These are phyloP conservation scores for Andrographis paniculata DNA, from an alignment of 305 asterid species.

Conservation along the genomic window DNA sequence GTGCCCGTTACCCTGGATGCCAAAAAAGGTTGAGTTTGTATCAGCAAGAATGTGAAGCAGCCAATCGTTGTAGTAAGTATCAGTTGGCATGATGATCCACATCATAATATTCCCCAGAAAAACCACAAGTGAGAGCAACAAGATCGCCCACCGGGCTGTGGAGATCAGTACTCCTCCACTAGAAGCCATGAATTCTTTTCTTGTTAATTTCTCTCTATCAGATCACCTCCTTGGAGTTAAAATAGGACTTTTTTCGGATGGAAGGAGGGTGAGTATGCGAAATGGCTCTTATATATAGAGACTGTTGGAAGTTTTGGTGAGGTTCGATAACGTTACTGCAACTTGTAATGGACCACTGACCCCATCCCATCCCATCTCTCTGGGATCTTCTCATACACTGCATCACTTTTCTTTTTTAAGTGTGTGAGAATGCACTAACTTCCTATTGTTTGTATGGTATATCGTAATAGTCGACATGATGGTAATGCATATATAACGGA, in stretches of 20 bases:
- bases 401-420: neutral
- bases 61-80: constrained; percentile 72
- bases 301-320: constrained; percentile 15
- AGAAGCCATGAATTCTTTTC: constrained; percentile 30
- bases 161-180: constrained; percentile 21
- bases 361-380: constrained; percentile 18
- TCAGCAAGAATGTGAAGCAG: constrained; percentile 55
- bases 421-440: neutral
- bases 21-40: constrained; percentile 75
- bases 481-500: too few species aligned
- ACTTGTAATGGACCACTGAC: constrained; percentile 32
- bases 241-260: constrained; percentile 2
- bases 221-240: neutral
- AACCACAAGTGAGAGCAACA: constrained; percentile 44
- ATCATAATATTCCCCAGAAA: constrained; percentile 88
- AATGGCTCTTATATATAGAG: neutral
- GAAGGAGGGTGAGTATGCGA: constrained; percentile 5
- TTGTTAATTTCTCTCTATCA: constrained; percentile 9
- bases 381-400: constrained; percentile 17
- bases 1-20: constrained; percentile 52
- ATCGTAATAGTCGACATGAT: too few species aligned
- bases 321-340: constrained; percentile 25
- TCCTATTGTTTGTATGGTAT: too few species aligned
- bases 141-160: constrained; percentile 37
- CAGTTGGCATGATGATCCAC: constrained; percentile 93